Base-by-base conservation (phyloP, 2,329 filamentous ascomycete genomes). In the Macrophomina tecta region DNA sequence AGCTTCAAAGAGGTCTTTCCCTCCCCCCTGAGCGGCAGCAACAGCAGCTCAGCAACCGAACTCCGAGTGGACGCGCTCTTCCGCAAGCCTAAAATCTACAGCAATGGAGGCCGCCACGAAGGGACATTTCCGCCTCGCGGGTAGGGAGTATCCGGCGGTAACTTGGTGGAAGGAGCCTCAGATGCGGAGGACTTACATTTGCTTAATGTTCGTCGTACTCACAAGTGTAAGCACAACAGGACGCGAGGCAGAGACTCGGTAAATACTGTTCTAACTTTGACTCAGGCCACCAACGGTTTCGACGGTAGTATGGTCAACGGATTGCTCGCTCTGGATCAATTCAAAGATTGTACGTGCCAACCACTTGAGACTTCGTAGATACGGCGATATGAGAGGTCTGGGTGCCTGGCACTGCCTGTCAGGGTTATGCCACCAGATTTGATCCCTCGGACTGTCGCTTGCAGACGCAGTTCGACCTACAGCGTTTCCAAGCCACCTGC, bases 71-170 rank as follows among this genome's bases (percentile, higher is more conserved):
- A 53, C 48, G 1, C 6, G 2, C 34, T 48, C 30, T 16, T 1
- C 28, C 28, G n/a, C 42, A 12, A 30, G 12, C 9, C 14, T n/a
- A 36, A 14, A 3, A 36, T 28, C 12, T 46, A 36, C 28, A 34
- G 68, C 34, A 32, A 76, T 76, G 74, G 74, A 75, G 49, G 69
- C 73, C n/a, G 71, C 74, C 52, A 74, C 72, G 38, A 74, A 73
- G 64, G 74, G 74, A 51, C 72, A 73, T 30, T 76, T 75, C 68
- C 72, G 73, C 68, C 70, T 76, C 16, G 73, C 71, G 60, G 74
- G 69, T 45, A 71, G 68, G 28, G 74, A 76, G 49, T 75, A 74
- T 48, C 73, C 75, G 32, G 70, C 69, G 46, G 74, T 77, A 45
- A 75, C 72, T 18, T 76, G 73, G 74, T 75, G 73, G 68, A 72